phyloP scores from a whole-genome alignment of 129 eudicot genomes.

The sunflower (Helianthus annuus) region HanXRQr2.0-SUNRISE NC_035436.2:17348079-17348578 shows the following conservation, averaged over 20 bases:
- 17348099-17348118: not conserved
- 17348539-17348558: too few relatives aligned
- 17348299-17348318: constrained; percentile 89
- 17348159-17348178: not conserved
- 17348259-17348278: constrained; percentile 94
- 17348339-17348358: constrained; percentile 92
- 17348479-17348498: too few relatives aligned
- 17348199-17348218: not conserved
- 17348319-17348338: constrained; percentile 98
- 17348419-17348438: constrained; percentile 41
- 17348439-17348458: constrained; percentile 33
- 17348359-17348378: constrained; percentile 91
- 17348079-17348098: constrained; percentile 12
- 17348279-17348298: constrained; percentile 89
- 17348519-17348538: too few relatives aligned
- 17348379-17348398: too few relatives aligned
- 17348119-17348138: not conserved
- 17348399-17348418: constrained; percentile 73
- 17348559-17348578: not conserved
- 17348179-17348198: too few relatives aligned
- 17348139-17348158: not conserved
- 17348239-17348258: constrained; percentile 85
- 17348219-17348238: constrained; percentile 48
- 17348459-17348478: constrained; percentile 64
- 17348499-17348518: too few relatives aligned